A percentile compares a stretch with the other conserved stretches of the same genome.
Conservation (phyloP, 345 rosid species). For the Ceriops tagal region DNA sequence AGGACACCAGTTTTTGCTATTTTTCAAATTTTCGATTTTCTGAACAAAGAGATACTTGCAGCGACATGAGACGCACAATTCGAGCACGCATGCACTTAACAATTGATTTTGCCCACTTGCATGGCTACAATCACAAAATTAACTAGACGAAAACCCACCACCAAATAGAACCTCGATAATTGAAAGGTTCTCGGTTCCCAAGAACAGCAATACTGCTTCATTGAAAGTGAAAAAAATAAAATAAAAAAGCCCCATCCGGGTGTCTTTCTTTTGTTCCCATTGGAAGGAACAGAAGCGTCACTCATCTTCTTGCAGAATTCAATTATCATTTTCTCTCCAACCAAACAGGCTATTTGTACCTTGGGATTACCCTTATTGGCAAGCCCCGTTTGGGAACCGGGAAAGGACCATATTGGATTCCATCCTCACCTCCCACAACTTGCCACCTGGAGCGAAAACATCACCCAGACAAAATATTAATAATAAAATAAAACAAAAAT, state of each 20-base stretch:
- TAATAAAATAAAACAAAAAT: not conserved
- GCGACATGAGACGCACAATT: no score
- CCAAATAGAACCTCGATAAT: no score
- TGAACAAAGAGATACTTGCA: no score
- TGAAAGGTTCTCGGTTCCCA: no score
- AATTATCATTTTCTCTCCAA: not conserved
- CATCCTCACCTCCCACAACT: slow-evolving; percentile 60
- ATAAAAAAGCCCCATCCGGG: not conserved
- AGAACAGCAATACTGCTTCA: no score
- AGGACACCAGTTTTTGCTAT: no score
- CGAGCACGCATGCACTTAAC: no score
- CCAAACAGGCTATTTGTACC: slow-evolving; percentile 12
- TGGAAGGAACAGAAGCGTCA: not conserved
- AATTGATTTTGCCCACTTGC: not conserved
- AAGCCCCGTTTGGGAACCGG: slow-evolving; percentile 88
- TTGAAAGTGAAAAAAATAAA: no score
- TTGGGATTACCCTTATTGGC: slow-evolving; percentile 53
- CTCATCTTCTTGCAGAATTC: slow-evolving; percentile 9
- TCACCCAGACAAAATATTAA: not conserved
- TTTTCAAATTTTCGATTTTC: no score
- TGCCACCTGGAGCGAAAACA: slow-evolving; percentile 61
- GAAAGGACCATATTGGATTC: slow-evolving; percentile 88
- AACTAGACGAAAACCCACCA: no score
- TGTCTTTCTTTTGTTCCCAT: slow-evolving; percentile 16
- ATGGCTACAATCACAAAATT: not conserved